A percentile compares a stretch with the other conserved stretches of the same genome.
Evolutionary conservation across 257 asterid species (phyloP).

Genomic region (Phtheirospermum japonicum): DNA sequence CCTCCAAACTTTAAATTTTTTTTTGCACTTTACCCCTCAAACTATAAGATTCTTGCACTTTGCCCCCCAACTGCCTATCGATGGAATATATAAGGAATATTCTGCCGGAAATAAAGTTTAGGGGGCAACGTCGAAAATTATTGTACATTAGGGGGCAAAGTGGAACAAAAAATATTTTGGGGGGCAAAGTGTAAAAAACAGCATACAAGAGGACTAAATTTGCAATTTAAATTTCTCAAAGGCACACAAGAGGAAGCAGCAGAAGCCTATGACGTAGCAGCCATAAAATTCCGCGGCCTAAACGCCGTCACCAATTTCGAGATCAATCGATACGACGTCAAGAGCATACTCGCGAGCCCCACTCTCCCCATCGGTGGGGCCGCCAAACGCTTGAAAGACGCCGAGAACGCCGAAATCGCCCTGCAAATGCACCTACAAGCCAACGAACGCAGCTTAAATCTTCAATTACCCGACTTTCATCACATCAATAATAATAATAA

Average conservation of each 20-base stretch:
- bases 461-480: slow-evolving; percentile 37
- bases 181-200: neutral
- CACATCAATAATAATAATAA: slow-evolving; percentile 22
- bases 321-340: slow-evolving; percentile 89
- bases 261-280: slow-evolving; percentile 91
- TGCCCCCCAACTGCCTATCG: too few species aligned
- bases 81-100: too few species aligned
- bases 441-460: slow-evolving; percentile 21
- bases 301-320: slow-evolving; percentile 87
- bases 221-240: too few species aligned
- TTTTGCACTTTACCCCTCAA: too few species aligned
- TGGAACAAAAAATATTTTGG: too few species aligned
- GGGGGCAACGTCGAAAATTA: too few species aligned
- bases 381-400: slow-evolving; percentile 79
- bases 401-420: slow-evolving; percentile 26
- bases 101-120: too few species aligned
- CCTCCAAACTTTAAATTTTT: too few species aligned
- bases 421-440: slow-evolving; percentile 37
- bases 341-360: slow-evolving; percentile 75
- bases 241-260: slow-evolving; percentile 98
- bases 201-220: slow-evolving; percentile 21
- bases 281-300: slow-evolving; percentile 81
- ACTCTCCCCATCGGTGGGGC: slow-evolving; percentile 86
- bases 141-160: too few species aligned
- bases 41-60: too few species aligned